Evolutionary conservation across 2,329 filamentous ascomycete genomes (phyloP), one percentile per base, ranked within the genome.

Genomic region (Byssochlamys sp.): DNA sequence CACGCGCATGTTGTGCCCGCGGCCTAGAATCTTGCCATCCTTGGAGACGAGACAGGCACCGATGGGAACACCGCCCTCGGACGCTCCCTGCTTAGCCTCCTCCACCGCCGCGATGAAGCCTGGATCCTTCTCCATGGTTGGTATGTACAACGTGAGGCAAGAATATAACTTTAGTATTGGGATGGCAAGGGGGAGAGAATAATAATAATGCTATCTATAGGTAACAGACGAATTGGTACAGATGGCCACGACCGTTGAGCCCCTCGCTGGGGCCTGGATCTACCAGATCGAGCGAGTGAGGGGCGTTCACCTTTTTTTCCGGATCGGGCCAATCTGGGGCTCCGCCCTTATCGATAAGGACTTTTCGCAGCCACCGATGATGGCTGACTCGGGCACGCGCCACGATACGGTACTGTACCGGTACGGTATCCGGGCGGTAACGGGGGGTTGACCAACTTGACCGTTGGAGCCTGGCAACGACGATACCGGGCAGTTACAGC

Each of bases 1-100:
- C 19, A 90, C 82, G 57, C 88, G 80, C 84, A 87, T 84, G 66
- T 91, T 91, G 69, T 88, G 88, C 10, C 88, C 88, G 58, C 81
- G 78, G 19, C 88, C 88, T 3, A 91, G 77, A 48, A 91, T 82
- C 61, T 79, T 84, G 60, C 88, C 88, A 63, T 89, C 82, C 57
- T 80, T 81, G 45, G 83, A 81, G n/a, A 91, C 80, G 27, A 91
- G 77, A 58, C 77, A 80, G 50, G 82, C 82, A 50, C 83, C 83
- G 57, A 82, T 78, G 1, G 82, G 82, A 1, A 84, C 78, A 51
- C 82, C 82, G 54, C 81, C 82, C 69, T 85, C 81, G n/a, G 72
- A 71, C 55, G 73, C 75, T 55, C 82, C 79, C 63, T 77, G 72
- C 65, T 76, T 78, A 11, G 82, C 82, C 67, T 85, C 81, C 60